Evolutionary conservation across 371 early-diverging fungal species (phyloP), one percentile per base, ranked within the genome.

Genomic region (Batrachochytrium dendrobatidis): DNA sequence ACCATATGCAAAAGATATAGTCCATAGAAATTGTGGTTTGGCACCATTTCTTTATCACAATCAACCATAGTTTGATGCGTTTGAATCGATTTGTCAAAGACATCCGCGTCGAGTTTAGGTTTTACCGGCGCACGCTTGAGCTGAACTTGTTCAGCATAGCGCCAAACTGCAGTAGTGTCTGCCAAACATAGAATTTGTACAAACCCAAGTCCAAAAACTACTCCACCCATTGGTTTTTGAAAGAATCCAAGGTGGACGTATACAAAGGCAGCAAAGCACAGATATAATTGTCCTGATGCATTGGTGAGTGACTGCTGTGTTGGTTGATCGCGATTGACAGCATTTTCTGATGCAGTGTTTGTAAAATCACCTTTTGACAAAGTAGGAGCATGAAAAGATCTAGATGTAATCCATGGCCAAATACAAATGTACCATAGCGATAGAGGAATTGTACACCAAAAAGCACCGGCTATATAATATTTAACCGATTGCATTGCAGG

Each of bases 141-240:
- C 25, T 62, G 77, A 26, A 3, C 3, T 12, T 3, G 46, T 12
- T 20, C 46, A 3, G 46, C 46, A 20, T 79, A 78, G 6, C 76
- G 62, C 66, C 79, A 70, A 1, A 74, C 54, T 56, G 81, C 81
- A 18, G 81, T 60, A 51, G 80, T 53, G 54, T 87, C 84, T 2
- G 79, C 56, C 50, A 81, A 52, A 20, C 69, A 55, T 0, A 84
- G 25, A 8, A 84, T 65, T 56, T 81, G 79, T 26, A 81, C 54
- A 51, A 84, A 54, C 34, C 70, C 71, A 1, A 80, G 49, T 4
- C 75, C 72, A 30, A 87, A 59, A 73, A 82, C 77, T n/a, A 88
- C 67, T 3, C 81, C 83, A 12, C 90, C 90, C 73, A 84, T 77
- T 2, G 90, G 90, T 63, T 85, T 84, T 63, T 85, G 86, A 22